Conservation (phyloP, 306 rosid species). For the Rubus parviflorus region DNA sequence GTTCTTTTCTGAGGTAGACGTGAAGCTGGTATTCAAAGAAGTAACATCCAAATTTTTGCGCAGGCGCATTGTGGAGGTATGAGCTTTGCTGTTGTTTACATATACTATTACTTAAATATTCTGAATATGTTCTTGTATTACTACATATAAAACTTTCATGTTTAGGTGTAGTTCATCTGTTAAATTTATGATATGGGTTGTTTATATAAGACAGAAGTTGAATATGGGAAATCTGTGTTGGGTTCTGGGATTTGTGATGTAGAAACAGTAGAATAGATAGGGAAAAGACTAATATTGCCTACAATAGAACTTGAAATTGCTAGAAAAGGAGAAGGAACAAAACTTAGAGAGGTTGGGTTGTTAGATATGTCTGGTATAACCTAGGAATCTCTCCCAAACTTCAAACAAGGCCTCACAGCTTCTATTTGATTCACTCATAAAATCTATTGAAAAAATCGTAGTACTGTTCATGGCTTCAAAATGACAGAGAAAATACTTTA, state of each 20-base stretch:
- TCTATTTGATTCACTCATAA: no score
- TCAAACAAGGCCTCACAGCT: not conserved
- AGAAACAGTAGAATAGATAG: not conserved
- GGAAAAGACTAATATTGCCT: not conserved
- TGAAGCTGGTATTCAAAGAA: constrained; percentile 95
- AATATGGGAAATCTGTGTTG: not conserved
- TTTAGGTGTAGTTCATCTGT: not conserved
- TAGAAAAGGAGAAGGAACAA: no score
- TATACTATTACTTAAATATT: not conserved
- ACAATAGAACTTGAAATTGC: not conserved
- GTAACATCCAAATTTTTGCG: constrained; percentile 79
- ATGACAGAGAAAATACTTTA: no score
- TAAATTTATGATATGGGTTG: not conserved
- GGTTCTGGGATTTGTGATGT: not conserved
- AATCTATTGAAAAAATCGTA: no score
- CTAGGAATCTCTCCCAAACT: not conserved
- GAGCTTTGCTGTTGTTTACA: constrained; percentile 11
- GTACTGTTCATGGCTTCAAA: no score
- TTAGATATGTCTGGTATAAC: not conserved
- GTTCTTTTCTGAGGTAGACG: constrained; percentile 89
- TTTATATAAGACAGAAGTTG: not conserved
- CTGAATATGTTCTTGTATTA: not conserved
- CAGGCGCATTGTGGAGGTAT: constrained; percentile 94
- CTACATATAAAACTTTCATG: not conserved
- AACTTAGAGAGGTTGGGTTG: not conserved